phyloP scores from a whole-genome alignment of 768 basidiomycete genomes.

The Asterophora parasitica region DNA sequence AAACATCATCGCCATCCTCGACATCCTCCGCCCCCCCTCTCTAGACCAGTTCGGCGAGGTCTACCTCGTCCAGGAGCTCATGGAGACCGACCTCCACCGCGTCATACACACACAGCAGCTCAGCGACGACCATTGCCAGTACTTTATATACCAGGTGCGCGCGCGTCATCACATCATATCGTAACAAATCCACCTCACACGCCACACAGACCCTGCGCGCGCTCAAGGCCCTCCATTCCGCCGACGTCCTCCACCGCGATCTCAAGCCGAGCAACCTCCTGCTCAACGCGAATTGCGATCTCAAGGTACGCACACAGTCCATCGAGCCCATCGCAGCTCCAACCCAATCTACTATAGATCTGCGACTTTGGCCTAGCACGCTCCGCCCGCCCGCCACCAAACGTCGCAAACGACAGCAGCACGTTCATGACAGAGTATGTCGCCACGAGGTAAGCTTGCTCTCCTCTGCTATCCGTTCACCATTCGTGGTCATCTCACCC shows the following conservation, averaged over 20 bases:
- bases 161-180: conserved; percentile 29
- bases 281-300: conserved; percentile 93
- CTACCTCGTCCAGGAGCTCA: conserved; percentile 58
- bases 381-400: conserved; percentile 68
- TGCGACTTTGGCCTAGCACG: conserved; percentile 89
- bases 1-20: conserved; percentile 93
- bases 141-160: conserved; percentile 91
- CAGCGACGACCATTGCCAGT: conserved; percentile 93
- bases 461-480: conserved; percentile 5
- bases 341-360: conserved; percentile 52
- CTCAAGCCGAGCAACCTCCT: conserved; percentile 95
- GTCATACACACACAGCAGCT: conserved; percentile 94
- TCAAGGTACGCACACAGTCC: conserved; percentile 56
- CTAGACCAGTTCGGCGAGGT: conserved; percentile 85
- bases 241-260: conserved; percentile 93
- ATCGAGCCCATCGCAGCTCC: not conserved
- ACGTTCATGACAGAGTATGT: conserved; percentile 94
- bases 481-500: not conserved
- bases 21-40: conserved; percentile 79
- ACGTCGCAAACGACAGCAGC: conserved; percentile 68
- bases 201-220: conserved; percentile 75
- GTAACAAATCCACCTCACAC: not conserved
- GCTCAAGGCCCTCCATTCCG: conserved; percentile 91
- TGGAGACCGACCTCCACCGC: conserved; percentile 94
- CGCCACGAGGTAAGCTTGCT: conserved; percentile 82